Evolutionary conservation across 306 rosid genomes (phyloP).

Genomic region (Trichosanthes truncata): DNA sequence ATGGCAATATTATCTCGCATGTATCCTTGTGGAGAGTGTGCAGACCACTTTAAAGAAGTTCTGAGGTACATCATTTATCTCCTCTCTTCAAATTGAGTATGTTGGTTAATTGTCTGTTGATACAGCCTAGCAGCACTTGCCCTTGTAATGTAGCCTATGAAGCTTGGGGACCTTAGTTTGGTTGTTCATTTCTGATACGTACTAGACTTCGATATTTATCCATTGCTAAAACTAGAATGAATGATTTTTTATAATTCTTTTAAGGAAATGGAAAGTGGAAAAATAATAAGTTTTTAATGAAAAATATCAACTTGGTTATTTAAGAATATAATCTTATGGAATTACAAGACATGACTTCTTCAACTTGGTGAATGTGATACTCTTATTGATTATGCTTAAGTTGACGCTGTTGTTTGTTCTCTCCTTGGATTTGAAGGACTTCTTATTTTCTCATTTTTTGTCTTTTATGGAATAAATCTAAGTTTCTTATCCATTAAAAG

Average conservation of each 20-base stretch:
- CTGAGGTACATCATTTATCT: constrained; percentile 40
- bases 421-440: background rate
- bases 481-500: background rate
- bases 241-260: background rate
- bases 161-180: background rate
- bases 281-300: background rate
- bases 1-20: constrained; percentile 66
- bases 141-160: background rate
- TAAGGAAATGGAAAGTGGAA: background rate
- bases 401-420: background rate
- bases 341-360: background rate
- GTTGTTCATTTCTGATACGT: background rate
- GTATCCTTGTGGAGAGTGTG: constrained; percentile 89
- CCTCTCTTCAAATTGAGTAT: background rate
- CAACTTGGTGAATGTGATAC: background rate
- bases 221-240: background rate
- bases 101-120: background rate
- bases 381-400: background rate
- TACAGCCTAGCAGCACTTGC: background rate
- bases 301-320: background rate
- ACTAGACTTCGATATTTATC: background rate
- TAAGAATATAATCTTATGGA: background rate
- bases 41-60: constrained; percentile 82
- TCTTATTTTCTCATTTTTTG: background rate
- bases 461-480: too few relatives aligned